These are phyloP conservation scores for Daldinia sp. DNA, from an alignment of 2,329 filamentous ascomycete genomes.

Conservation along the genomic window DNA sequence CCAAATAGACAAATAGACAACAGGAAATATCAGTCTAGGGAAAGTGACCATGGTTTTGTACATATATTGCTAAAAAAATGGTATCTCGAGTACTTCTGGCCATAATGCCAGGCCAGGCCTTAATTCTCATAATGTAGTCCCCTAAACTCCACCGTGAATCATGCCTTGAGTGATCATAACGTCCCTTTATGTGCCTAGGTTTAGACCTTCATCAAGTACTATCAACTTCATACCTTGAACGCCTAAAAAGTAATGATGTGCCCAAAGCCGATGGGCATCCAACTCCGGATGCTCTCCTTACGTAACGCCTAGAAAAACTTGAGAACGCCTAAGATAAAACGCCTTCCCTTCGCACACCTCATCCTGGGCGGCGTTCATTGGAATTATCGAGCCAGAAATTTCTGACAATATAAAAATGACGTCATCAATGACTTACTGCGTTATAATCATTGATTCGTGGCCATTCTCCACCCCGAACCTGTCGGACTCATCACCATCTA, in stretches of 20 bases:
- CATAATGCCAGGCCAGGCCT: constrained; percentile 11
- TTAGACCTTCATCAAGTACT: constrained; percentile 13
- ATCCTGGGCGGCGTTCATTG: background rate
- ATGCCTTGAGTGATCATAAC: constrained; percentile 21
- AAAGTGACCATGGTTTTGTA: constrained; percentile 31
- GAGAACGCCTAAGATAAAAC: constrained; percentile 13
- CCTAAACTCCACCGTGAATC: constrained; percentile 19
- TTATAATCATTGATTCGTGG: constrained; percentile 64
- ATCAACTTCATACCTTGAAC: constrained; percentile 23
- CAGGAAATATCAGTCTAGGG: constrained; percentile 16
- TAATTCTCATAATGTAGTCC: constrained; percentile 5
- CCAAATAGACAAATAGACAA: constrained; percentile 69
- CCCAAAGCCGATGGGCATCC: constrained; percentile 4
- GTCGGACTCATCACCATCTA: constrained; percentile 49
- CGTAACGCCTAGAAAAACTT: constrained; percentile 27
- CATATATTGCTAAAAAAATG: constrained; percentile 40
- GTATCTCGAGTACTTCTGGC: constrained; percentile 31
- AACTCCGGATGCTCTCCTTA: constrained; percentile 16
- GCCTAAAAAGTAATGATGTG: constrained; percentile 15
- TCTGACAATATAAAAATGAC: background rate
- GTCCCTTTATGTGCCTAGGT: constrained; percentile 4
- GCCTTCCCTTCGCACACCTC: background rate
- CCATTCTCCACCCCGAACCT: constrained; percentile 55
- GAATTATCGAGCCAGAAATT: background rate
- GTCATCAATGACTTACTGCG: constrained; percentile 50